These are phyloP conservation scores for Chamaenerion angustifolium DNA, from an alignment of 345 rosid species.

Conservation along the genomic window DNA sequence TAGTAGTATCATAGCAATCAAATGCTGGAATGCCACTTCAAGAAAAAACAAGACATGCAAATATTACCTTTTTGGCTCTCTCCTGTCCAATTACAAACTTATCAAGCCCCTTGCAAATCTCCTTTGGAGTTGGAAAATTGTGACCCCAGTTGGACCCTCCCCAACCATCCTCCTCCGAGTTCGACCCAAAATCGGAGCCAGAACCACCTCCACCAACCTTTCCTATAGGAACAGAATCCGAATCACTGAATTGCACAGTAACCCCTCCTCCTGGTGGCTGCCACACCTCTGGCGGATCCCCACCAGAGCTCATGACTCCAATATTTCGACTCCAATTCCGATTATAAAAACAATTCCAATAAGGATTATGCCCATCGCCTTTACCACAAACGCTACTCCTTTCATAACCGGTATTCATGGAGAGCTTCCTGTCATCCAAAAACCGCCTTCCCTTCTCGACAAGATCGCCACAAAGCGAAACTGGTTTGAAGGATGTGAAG, in stretches of 20 bases:
- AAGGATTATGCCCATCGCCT: slow-evolving; percentile 2
- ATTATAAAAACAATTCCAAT: slow-evolving; percentile 10
- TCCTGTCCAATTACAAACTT: slow-evolving; percentile 98
- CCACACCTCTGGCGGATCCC: slow-evolving; percentile 99
- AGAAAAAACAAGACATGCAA: slow-evolving; percentile 7
- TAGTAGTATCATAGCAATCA: neutral
- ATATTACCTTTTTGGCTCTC: slow-evolving; percentile 78
- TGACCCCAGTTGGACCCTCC: slow-evolving; percentile 89
- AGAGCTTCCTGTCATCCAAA: slow-evolving; percentile 19
- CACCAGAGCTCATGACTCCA: slow-evolving; percentile 33
- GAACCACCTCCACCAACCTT: slow-evolving; percentile 7
- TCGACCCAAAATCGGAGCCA: neutral
- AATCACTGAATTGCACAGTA: slow-evolving; percentile 23
- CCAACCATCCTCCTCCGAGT: slow-evolving; percentile 59
- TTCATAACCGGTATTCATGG: slow-evolving; percentile 4
- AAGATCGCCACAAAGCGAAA: slow-evolving; percentile 42
- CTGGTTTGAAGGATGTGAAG: slow-evolving; percentile 44
- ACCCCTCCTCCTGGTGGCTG: slow-evolving; percentile 89
- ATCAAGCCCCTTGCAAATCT: slow-evolving; percentile 81
- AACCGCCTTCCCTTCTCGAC: slow-evolving; percentile 31
- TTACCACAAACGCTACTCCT: slow-evolving; percentile 3
- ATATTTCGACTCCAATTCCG: slow-evolving; percentile 16
- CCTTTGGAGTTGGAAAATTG: slow-evolving; percentile 89
- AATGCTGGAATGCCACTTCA: neutral
- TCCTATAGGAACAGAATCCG: neutral